Evolutionary conservation across 257 asterid species (phyloP).

Genomic region (Petunia axillaris): DNA sequence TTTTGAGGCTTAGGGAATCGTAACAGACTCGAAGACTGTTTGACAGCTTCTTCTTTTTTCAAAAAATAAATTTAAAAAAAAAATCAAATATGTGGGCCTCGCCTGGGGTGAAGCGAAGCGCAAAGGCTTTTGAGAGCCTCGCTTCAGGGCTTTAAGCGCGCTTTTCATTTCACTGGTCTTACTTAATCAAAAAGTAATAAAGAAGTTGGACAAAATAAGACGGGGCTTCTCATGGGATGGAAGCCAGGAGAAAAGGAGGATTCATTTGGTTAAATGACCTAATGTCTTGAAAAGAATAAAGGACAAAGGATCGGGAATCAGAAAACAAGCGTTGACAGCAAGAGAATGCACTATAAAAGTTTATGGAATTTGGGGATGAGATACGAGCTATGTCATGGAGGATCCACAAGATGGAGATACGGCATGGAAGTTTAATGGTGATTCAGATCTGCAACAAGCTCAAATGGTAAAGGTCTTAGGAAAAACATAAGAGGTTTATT

Average conservation of each 20-base stretch:
- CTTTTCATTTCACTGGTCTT: no score
- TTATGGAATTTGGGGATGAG: background rate
- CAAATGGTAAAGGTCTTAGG: background rate
- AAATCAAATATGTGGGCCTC: no score
- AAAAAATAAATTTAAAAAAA: no score
- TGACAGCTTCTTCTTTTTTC: no score
- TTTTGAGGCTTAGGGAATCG: no score
- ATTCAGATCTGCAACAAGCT: background rate
- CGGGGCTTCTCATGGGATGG: background rate
- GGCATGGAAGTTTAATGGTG: background rate
- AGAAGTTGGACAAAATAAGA: background rate
- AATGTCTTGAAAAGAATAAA: background rate
- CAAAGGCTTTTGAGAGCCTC: no score
- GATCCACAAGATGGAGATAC: background rate
- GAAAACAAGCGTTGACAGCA: background rate
- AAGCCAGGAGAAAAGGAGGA: background rate
- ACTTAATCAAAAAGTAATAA: no score
- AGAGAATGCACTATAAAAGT: background rate
- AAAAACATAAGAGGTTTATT: slow-evolving; percentile 6
- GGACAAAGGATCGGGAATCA: background rate
- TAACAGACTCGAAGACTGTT: no score
- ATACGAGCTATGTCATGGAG: background rate
- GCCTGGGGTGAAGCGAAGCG: no score
- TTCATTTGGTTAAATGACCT: background rate
- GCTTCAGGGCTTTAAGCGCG: no score